A percentile compares a stretch with the other conserved stretches of the same genome.
phyloP scores from a whole-genome alignment of 1,284 basidiomycete genomes.

The Trichosporon sp. region DNA sequence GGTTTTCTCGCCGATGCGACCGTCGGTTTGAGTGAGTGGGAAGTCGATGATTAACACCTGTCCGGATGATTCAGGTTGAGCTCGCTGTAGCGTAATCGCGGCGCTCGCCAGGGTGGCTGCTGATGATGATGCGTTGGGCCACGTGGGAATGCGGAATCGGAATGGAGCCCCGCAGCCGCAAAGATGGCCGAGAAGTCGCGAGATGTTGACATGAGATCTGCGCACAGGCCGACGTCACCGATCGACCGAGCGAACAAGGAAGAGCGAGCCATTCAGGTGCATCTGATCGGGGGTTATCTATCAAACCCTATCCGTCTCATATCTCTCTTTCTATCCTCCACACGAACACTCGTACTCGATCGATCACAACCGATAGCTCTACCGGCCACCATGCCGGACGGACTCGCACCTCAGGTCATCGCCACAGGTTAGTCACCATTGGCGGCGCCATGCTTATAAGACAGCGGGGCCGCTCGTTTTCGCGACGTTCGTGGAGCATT shows the following conservation, averaged over 20 bases:
- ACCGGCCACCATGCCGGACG: conserved; percentile 30
- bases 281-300: not conserved
- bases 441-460: not conserved
- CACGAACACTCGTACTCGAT: not conserved
- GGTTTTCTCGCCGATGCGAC: conserved; percentile 8
- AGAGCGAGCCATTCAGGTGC: not conserved
- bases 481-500: conserved; percentile 75
- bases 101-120: not conserved
- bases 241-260: not conserved
- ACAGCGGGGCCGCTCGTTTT: conserved; percentile 62
- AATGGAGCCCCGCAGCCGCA: not conserved
- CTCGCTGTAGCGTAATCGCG: no score
- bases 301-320: not conserved
- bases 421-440: conserved; percentile 26
- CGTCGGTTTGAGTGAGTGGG: no score
- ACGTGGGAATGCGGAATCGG: not conserved
- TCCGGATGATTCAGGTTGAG: not conserved
- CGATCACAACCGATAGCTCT: not conserved
- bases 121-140: conserved; percentile 5
- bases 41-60: not conserved
- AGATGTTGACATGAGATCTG: not conserved
- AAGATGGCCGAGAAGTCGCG: not conserved
- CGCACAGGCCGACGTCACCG: not conserved
- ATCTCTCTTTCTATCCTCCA: not conserved
- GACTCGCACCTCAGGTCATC: conserved; percentile 34